Evolutionary conservation across 306 rosid genomes (phyloP).

Genomic region (Psophocarpus tetragonolobus): DNA sequence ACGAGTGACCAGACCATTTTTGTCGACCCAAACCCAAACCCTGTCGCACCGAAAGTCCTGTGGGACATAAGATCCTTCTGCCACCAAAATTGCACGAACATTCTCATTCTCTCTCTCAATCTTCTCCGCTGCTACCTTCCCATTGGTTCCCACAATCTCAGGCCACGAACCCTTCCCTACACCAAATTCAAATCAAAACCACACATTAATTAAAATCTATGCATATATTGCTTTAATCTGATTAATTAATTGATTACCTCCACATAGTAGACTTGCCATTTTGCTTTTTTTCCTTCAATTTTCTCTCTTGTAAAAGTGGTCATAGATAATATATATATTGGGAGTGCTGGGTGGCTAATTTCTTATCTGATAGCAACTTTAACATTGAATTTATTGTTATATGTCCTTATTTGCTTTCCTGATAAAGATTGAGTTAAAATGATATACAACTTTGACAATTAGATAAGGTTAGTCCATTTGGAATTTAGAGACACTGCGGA

Average conservation of each 20-base stretch:
- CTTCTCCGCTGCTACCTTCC: slow-evolving; percentile 33
- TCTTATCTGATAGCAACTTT: not conserved
- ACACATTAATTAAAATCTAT: not conserved
- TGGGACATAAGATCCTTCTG: slow-evolving; percentile 22
- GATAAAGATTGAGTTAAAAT: not conserved
- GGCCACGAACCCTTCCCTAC: slow-evolving; percentile 53
- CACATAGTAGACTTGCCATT: slow-evolving; percentile 2
- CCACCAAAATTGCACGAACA: slow-evolving; percentile 30
- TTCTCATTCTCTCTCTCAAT: slow-evolving; percentile 37
- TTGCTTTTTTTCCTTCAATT: slow-evolving; percentile 12
- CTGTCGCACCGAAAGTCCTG: slow-evolving; percentile 17
- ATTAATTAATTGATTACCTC: slow-evolving; percentile 9
- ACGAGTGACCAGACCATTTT: slow-evolving; percentile 12
- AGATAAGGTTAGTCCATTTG: not conserved
- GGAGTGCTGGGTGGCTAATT: not conserved
- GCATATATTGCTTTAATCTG: too few relatives aligned
- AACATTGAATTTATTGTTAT: slow-evolving; percentile 4
- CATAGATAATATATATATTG: not conserved
- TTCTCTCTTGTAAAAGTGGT: not conserved
- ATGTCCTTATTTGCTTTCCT: not conserved
- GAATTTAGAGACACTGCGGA: not conserved
- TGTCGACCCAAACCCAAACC: slow-evolving; percentile 45
- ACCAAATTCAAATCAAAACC: not conserved
- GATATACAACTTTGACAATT: not conserved
- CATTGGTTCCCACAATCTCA: slow-evolving; percentile 41